Evolutionary conservation across 2,329 filamentous ascomycete species (phyloP), one percentile per base, ranked within the genome.

Genomic region (Knufia fluminis): DNA sequence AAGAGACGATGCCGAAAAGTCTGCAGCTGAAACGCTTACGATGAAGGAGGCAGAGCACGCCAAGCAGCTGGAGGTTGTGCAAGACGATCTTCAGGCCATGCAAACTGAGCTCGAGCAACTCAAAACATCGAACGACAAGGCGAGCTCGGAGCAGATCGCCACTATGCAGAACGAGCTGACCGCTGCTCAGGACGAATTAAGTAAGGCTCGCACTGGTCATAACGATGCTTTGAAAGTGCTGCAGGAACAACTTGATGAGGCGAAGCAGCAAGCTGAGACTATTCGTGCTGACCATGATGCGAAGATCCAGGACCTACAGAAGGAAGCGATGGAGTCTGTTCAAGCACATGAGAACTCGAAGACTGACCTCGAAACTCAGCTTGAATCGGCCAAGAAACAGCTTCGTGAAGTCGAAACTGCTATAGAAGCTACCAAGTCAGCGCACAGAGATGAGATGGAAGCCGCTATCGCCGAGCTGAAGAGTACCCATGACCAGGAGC

Each of bases 21-120:
- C 22, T 3, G 32, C 45, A 7, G 31, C 43, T 17, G 12, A 33
- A 16, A n/a, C 31, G 9, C 19, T 46, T 19, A 22, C 36, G 3
- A 32, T 47, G 2, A 35, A 54, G 42, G 63, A 63, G 54, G 50
- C 53, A 33, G 46, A 40, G 4, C 39, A 49, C 19, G 26, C 38
- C 2, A 52, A 52, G 45, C 47, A 55, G 33, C 36, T 58, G 10
- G 49, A 55, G 23, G 51, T 38, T 14, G 49, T 47, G 6, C 48
- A 54, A 40, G 50, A 26, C n/a, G 23, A 49, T 22, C 8, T 49
- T 8, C 3, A 24, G 3, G 14, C 17, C 8, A 38, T 43, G 8
- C 36, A 42, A 19, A 4, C 23, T 8, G 38, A 43, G 3, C 19
- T 42, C 10, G 24, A 49, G 31, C 23, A 33, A 31, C 12, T 40